These are phyloP conservation scores for Rhytidiadelphus loreus DNA, from an alignment of 225 moss, liverwort and hornwort genomes.

Conservation along the genomic window DNA sequence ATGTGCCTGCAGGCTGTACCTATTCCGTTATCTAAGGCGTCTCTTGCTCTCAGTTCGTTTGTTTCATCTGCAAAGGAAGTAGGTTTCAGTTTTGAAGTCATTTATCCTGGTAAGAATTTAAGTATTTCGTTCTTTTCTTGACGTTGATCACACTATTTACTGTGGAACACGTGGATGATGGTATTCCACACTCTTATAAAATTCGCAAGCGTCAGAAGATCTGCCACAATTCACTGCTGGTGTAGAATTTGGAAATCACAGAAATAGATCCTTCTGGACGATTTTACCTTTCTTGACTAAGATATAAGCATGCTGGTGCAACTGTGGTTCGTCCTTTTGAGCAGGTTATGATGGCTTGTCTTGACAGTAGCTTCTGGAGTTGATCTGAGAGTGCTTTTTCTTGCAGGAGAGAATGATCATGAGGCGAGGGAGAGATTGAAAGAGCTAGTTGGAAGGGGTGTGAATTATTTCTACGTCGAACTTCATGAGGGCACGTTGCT, in stretches of 20 bases:
- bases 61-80: constrained; percentile 69
- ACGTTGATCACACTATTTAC: neutral
- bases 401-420: constrained; percentile 30
- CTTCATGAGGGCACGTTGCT: constrained; percentile 73
- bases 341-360: neutral
- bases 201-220: neutral
- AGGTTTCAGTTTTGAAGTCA: constrained; percentile 52
- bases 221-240: neutral
- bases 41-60: constrained; percentile 58
- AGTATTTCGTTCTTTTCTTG: neutral
- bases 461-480: constrained; percentile 82
- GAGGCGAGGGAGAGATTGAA: constrained; percentile 55
- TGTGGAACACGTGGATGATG: neutral
- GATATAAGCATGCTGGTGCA: neutral
- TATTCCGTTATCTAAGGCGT: constrained; percentile 57
- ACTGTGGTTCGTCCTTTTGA: neutral
- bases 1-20: constrained; percentile 62
- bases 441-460: constrained; percentile 46
- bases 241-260: neutral
- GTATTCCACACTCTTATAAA: neutral
- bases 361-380: neutral
- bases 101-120: constrained; percentile 13
- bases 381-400: neutral
- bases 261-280: neutral
- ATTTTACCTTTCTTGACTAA: neutral